These are phyloP conservation scores for Diplotaxis tenuifolia DNA, from an alignment of 345 rosid genomes.

Conservation along the genomic window DNA sequence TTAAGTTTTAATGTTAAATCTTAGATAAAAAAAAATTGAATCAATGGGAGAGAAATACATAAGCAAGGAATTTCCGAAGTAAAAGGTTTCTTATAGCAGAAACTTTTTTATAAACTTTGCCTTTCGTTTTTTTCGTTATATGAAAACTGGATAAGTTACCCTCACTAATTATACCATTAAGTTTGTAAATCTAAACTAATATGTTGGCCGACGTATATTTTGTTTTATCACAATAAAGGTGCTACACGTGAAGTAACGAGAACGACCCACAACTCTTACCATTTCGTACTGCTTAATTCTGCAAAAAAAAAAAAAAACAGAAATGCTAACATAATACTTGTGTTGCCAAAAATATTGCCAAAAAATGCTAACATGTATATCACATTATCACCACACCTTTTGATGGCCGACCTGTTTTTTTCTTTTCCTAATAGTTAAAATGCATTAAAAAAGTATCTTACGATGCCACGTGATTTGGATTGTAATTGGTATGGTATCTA, in stretches of 20 bases:
- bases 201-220: slow-evolving; percentile 6
- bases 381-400: slow-evolving; percentile 25
- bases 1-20: too few relatives aligned
- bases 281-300: too few relatives aligned
- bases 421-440: not conserved
- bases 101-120: too few relatives aligned
- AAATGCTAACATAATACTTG: not conserved
- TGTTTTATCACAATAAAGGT: not conserved
- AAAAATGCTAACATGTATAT: slow-evolving; percentile 9
- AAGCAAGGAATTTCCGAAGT: too few relatives aligned
- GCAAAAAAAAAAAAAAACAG: too few relatives aligned
- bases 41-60: too few relatives aligned
- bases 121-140: too few relatives aligned
- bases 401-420: slow-evolving; percentile 33
- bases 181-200: too few relatives aligned
- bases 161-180: too few relatives aligned
- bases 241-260: not conserved
- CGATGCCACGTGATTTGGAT: slow-evolving; percentile 10
- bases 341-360: slow-evolving; percentile 9
- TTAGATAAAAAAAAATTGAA: too few relatives aligned
- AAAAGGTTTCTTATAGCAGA: too few relatives aligned
- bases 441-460: not conserved
- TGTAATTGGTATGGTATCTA: slow-evolving; percentile 10
- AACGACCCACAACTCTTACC: not conserved
- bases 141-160: too few relatives aligned